phyloP scores from a whole-genome alignment of 805 yeast genomes.

The Spathaspora sp. region DNA sequence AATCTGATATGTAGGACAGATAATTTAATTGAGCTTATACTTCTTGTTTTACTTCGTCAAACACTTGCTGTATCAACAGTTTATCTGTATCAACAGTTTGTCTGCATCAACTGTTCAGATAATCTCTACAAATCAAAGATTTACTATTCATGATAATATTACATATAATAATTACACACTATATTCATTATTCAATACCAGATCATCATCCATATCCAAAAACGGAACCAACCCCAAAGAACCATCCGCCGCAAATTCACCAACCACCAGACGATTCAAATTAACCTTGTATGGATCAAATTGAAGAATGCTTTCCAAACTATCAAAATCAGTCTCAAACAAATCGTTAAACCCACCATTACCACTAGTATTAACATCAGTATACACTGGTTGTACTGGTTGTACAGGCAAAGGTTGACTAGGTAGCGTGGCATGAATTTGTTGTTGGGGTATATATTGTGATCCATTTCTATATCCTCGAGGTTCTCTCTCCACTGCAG shows the following conservation, averaged over 20 bases:
- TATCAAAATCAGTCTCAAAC: conserved; percentile 5
- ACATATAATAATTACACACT: not conserved
- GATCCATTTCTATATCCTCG: not conserved
- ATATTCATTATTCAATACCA: not conserved
- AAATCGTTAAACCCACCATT: not conserved
- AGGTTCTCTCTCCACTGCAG: conserved; percentile 22
- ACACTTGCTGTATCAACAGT: no score
- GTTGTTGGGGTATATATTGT: not conserved
- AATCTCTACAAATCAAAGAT: no score
- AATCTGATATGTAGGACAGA: no score
- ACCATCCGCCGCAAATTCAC: conserved; percentile 78
- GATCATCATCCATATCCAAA: conserved; percentile 40
- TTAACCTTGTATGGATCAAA: conserved; percentile 38
- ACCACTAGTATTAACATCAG: not conserved
- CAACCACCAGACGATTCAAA: conserved; percentile 21
- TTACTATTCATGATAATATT: no score
- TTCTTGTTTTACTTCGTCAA: no score
- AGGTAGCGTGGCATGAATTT: not conserved
- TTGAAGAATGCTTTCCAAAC: conserved; percentile 19
- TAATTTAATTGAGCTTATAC: no score
- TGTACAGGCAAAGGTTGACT: not conserved
- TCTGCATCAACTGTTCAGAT: no score
- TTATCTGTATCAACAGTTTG: no score
- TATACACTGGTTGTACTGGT: not conserved
- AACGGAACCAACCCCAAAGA: conserved; percentile 73